Base-by-base conservation (phyloP, 305 asterid genomes). In the Solanum aculeatissimum region DNA sequence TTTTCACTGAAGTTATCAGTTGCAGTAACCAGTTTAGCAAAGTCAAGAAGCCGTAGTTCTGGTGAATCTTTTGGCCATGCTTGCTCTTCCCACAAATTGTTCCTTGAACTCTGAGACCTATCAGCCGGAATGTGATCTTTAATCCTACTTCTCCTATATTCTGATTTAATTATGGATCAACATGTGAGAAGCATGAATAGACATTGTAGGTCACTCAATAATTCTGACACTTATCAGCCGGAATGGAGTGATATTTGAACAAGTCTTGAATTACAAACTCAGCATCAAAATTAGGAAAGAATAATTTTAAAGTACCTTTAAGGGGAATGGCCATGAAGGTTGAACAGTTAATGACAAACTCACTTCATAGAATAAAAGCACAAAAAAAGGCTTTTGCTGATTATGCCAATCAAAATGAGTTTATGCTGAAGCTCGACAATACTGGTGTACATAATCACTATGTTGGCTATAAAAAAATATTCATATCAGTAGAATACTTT, bases 1-100 rank as follows among this genome's bases (percentile, higher is more conserved):
- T 27, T 80, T 29, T 23, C 69, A 60, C 78, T 84, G 82, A 87
- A 87, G 42, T 85, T 82, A 23, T 82, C 69, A 45, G 89, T 85
- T 40, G 89, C 81, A 6, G 0, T 58, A 51, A 10, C 80, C 65
- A 86, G 42, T 49, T 27, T 80, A 55, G 63, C 60, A 32, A 86
- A 86, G 43, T 84, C 85, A 23, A 83, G 54, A 27, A 83, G 27
- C 3, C 70, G 88, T 45, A 86, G 69, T 53, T 86, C 88, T 4
- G 80, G n/a, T 55, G 88, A 83, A 70, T 78, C 83, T 60, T 21
- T 58, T 27, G 9, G 47, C 10, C 82, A 79, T 68, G 57, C 68
- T 42, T 40, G 86, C 51, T 13, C 77, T 8, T 84, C 85, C 77
- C 29, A 38, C 7, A 57, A 42, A 7, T 83, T 21, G 15, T 68